These are phyloP conservation scores for Cudoniella acicularis DNA, from an alignment of 495 filamentous ascomycete genomes.

Conservation along the genomic window DNA sequence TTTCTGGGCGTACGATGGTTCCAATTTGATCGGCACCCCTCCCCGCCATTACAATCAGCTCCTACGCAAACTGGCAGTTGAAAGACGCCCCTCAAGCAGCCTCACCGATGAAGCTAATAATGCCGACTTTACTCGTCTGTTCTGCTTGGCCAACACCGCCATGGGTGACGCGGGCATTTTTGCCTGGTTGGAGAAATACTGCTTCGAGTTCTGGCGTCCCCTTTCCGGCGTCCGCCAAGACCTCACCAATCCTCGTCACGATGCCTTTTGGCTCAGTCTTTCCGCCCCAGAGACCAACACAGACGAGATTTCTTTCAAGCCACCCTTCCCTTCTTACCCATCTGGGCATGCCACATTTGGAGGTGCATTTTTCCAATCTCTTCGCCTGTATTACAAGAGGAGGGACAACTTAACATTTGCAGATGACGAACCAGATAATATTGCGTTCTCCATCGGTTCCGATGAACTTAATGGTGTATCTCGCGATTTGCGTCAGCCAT, in stretches of 20 bases:
- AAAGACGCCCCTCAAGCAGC: slow-evolving; percentile 6
- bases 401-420: slow-evolving; percentile 26
- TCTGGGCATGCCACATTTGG: slow-evolving; percentile 37
- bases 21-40: slow-evolving; percentile 33
- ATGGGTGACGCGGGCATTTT: slow-evolving; percentile 35
- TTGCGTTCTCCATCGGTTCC: slow-evolving; percentile 28
- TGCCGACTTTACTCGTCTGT: slow-evolving; percentile 33
- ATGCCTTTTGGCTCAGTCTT: slow-evolving; percentile 33
- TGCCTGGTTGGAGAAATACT: slow-evolving; percentile 33
- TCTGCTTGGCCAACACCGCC: slow-evolving; percentile 29
- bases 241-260: slow-evolving; percentile 9
- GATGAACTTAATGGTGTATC: slow-evolving; percentile 35
- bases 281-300: slow-evolving; percentile 35
- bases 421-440: slow-evolving; percentile 27
- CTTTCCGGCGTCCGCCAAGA: slow-evolving; percentile 33
- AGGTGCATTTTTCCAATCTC: slow-evolving; percentile 31
- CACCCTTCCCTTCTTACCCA: slow-evolving; percentile 35
- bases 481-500: slow-evolving; percentile 29
- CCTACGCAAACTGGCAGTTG: slow-evolving; percentile 28
- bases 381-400: slow-evolving; percentile 32
- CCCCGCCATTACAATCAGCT: slow-evolving; percentile 29
- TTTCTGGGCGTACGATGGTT: slow-evolving; percentile 38
- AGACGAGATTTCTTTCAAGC: slow-evolving; percentile 31
- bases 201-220: slow-evolving; percentile 36
- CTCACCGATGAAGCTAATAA: slow-evolving; percentile 28